Evolutionary conservation across 257 asterid genomes (phyloP).

Genomic region (Haberlea rhodopensis): DNA sequence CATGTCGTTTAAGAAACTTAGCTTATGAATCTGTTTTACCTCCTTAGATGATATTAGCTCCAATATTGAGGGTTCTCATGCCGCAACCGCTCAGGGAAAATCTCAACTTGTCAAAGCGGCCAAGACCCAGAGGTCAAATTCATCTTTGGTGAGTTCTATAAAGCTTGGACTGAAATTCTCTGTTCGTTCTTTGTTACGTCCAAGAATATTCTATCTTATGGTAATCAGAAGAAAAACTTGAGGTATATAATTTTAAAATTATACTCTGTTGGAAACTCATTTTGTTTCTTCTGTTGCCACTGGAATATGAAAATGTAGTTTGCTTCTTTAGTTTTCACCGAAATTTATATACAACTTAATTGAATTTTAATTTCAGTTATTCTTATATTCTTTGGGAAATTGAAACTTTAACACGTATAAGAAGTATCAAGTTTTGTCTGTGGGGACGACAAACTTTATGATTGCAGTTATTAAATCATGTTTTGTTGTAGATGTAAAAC

Average conservation of each 20-base stretch:
- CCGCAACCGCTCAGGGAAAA: constrained; percentile 46
- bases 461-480: background rate
- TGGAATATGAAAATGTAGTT: background rate
- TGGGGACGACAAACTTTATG: background rate
- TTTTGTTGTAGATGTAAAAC: background rate
- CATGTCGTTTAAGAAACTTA: background rate
- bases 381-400: too few relatives aligned
- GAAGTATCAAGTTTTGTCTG: too few relatives aligned
- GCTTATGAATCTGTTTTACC: constrained; percentile 10
- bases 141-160: constrained; percentile 44
- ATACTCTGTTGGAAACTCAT: background rate
- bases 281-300: background rate
- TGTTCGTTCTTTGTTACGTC: background rate
- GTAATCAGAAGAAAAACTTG: background rate
- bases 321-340: background rate
- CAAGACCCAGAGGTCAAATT: constrained; percentile 44
- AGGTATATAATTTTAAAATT: background rate
- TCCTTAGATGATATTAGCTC: constrained; percentile 47
- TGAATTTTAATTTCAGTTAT: too few relatives aligned
- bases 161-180: background rate
- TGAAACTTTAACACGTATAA: too few relatives aligned
- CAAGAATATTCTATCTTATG: background rate
- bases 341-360: too few relatives aligned
- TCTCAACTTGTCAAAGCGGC: constrained; percentile 51
- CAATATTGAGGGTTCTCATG: constrained; percentile 42